Conservation (phyloP, 129 eudicot species). For the Solidago caesia region DNA sequence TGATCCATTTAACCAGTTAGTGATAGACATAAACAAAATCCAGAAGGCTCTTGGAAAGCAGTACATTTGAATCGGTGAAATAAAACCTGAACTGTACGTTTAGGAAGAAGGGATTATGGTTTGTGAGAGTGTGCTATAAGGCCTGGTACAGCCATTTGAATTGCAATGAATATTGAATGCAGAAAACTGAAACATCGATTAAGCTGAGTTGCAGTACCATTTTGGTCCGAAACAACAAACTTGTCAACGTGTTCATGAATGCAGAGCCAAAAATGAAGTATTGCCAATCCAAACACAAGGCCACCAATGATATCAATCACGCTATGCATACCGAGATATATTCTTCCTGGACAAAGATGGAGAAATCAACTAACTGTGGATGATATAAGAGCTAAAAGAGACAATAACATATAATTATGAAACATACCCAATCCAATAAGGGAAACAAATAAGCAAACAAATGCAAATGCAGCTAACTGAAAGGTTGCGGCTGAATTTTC, state of each 20-base stretch:
- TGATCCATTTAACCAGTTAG: neutral
- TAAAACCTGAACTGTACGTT: neutral
- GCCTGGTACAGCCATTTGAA: conserved; percentile 3
- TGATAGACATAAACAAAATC: neutral
- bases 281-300: conserved; percentile 67
- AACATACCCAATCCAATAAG: conserved; percentile 71
- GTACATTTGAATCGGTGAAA: neutral
- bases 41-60: neutral
- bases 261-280: conserved; percentile 74
- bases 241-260: conserved; percentile 59
- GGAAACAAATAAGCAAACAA: conserved; percentile 53
- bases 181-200: neutral
- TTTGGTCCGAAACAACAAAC: conserved; percentile 72
- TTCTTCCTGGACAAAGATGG: conserved; percentile 55
- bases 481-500: conserved; percentile 30
- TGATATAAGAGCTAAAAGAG: neutral
- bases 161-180: neutral
- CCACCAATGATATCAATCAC: conserved; percentile 77
- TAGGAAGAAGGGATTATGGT: neutral
- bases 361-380: conserved; percentile 6
- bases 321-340: conserved; percentile 98
- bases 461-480: conserved; percentile 38
- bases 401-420: neutral
- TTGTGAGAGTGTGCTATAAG: neutral
- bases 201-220: conserved; percentile 51